Percentiles rank a stretch among this genome's conserved stretches.
Conservation (phyloP, 2,329 filamentous ascomycete species). For the Harringtonia lauricola region DNA sequence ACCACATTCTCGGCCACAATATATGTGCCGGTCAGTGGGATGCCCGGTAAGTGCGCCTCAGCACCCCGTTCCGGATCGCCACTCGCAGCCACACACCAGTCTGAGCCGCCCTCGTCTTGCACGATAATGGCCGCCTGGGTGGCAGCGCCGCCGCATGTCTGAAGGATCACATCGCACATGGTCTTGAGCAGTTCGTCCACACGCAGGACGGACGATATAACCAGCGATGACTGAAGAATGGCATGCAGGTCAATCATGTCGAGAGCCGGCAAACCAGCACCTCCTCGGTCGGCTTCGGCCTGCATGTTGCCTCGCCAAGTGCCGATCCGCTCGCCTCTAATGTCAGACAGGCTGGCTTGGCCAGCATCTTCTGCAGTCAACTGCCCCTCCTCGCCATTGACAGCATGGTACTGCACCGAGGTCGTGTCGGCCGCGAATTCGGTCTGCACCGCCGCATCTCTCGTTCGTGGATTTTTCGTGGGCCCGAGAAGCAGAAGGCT, state of each 20-base stretch:
- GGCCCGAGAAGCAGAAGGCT: constrained; percentile 54
- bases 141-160: constrained; percentile 61
- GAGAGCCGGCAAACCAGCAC: constrained; percentile 56
- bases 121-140: constrained; percentile 65
- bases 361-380: constrained; percentile 24
- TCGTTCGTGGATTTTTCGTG: constrained; percentile 43
- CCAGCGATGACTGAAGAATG: constrained; percentile 67
- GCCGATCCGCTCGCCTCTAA: constrained; percentile 46
- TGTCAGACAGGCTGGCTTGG: constrained; percentile 33
- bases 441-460: constrained; percentile 55
- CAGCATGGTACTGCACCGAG: constrained; percentile 38
- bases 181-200: constrained; percentile 67
- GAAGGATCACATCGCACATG: constrained; percentile 71
- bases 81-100: constrained; percentile 64
- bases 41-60: constrained; percentile 52
- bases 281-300: constrained; percentile 32
- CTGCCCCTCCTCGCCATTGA: constrained; percentile 31
- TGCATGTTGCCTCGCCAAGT: constrained; percentile 53
- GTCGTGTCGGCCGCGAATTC: constrained; percentile 51
- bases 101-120: constrained; percentile 50
- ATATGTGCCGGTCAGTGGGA: constrained; percentile 53
- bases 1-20: constrained; percentile 68
- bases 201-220: constrained; percentile 67
- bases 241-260: constrained; percentile 77
- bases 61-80: constrained; percentile 61